Evolutionary conservation across 768 basidiomycete species (phyloP).

Genomic region (Tremella fuciformis): DNA sequence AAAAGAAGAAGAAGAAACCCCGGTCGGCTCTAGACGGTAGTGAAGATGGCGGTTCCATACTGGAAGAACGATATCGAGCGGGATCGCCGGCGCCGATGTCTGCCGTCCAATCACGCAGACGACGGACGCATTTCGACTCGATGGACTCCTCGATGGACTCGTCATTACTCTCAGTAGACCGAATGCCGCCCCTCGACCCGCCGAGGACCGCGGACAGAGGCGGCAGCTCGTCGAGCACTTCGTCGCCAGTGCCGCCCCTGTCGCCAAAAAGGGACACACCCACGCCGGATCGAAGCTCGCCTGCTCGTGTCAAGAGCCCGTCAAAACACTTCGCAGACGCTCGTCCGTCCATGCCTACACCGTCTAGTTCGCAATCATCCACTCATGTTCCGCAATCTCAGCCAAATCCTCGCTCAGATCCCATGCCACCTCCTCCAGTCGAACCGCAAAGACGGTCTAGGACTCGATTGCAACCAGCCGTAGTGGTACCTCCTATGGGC

Average conservation of each 20-base stretch:
- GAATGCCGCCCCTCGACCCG: not conserved
- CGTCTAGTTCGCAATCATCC: not conserved
- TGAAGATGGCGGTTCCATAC: too few relatives aligned
- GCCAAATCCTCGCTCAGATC: not conserved
- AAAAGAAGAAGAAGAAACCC: slow-evolving; percentile 35
- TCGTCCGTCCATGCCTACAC: not conserved
- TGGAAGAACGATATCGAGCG: too few relatives aligned
- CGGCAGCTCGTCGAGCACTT: not conserved
- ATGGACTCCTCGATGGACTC: too few relatives aligned
- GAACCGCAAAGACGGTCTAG: slow-evolving; percentile 6
- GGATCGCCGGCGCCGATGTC: not conserved
- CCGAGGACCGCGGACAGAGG: not conserved
- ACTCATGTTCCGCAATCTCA: not conserved
- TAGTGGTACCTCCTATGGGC: not conserved
- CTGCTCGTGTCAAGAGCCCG: too few relatives aligned
- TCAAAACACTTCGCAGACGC: too few relatives aligned
- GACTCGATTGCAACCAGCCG: not conserved
- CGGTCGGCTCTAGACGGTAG: not conserved
- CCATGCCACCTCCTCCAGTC: slow-evolving; percentile 5
- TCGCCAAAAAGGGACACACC: slow-evolving; percentile 1
- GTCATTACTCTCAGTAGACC: too few relatives aligned
- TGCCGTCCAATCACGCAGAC: too few relatives aligned
- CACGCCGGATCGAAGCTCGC: not conserved
- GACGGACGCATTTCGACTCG: too few relatives aligned
- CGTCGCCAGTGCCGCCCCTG: not conserved